Base-by-base conservation (phyloP, 768 basidiomycete genomes). In the Asterophora lycoperdoides region DNA sequence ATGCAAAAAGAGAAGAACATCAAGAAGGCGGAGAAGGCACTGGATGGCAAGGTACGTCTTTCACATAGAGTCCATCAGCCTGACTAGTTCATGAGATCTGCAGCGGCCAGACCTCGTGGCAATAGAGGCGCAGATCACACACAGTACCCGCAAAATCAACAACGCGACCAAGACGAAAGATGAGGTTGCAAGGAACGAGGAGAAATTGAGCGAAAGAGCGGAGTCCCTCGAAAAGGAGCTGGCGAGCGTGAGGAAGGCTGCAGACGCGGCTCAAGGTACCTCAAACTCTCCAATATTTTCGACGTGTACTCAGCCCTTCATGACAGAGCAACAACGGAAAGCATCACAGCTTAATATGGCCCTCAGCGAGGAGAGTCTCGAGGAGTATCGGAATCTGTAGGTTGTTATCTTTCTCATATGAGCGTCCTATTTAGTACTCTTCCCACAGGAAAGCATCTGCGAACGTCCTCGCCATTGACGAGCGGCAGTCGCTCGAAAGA, bases 11-110 rank as follows among this genome's bases (percentile, higher is more conserved):
- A 99, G 68, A 86, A 85, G 68, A 79, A 69, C 38, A 84, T 95
- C 49, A 96, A 96, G 71, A 89, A 86, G 64, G 86, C 86, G 1
- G 94, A 97, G 67, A 97, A 94, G 65, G 73, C 81, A 0, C 66
- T 94, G 8, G 95, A 97, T 50, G 81, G 76, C 13, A 91, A 89
- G 73, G 93, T 86, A 32, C 33, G 75, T 5, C 18, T 7, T 36
- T 1, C 10, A 11, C 13, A 34, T 19, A 1, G n/a, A 19, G 17
- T 19, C 14, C 13, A 7, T n/a, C 28, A 9, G 33, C 33, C 34
- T 36, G 8, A 40, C 19, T 43, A 17, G 8, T 36, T 41, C n/a
- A 32, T 23, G 23, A 28, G 10, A 33, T 8, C 30, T n/a, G 28
- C 53, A 95, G 93, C 81, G 80, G 68, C 94, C 96, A 2, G 87